phyloP scores from a whole-genome alignment of 2,329 filamentous ascomycete species.

The Clathrospora elynae region DNA sequence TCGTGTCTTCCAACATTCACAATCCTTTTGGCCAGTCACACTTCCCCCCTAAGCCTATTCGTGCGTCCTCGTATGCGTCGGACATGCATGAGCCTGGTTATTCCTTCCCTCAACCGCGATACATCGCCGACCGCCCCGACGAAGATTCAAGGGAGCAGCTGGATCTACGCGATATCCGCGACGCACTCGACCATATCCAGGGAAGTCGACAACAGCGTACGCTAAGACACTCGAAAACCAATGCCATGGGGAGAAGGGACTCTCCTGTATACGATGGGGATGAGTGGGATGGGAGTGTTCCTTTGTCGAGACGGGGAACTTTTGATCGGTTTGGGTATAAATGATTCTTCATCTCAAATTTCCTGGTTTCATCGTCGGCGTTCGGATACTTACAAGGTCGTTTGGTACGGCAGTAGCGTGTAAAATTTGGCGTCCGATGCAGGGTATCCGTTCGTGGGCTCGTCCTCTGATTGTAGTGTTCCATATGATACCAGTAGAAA shows the following conservation, averaged over 20 bases:
- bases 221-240: neutral
- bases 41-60: constrained; percentile 15
- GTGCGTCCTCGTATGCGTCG: constrained; percentile 11
- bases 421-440: no score
- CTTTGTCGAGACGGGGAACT: neutral
- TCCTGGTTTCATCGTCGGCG: neutral
- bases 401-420: no score
- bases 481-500: no score
- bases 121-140: neutral
- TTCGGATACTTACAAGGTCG: no score
- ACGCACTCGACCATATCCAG: constrained; percentile 12
- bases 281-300: constrained; percentile 10
- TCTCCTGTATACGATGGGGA: constrained; percentile 6
- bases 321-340: constrained; percentile 3
- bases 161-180: constrained; percentile 4
- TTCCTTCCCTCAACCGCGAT: neutral
- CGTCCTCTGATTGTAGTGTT: no score
- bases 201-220: constrained; percentile 1
- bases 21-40: constrained; percentile 14
- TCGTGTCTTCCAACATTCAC: neutral
- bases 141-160: constrained; percentile 1
- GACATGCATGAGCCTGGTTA: constrained; percentile 9
- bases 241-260: constrained; percentile 1
- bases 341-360: neutral
- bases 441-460: no score